These are phyloP conservation scores for Cryptococcus floricola DNA, from an alignment of 1,284 basidiomycete genomes.

Conservation along the genomic window DNA sequence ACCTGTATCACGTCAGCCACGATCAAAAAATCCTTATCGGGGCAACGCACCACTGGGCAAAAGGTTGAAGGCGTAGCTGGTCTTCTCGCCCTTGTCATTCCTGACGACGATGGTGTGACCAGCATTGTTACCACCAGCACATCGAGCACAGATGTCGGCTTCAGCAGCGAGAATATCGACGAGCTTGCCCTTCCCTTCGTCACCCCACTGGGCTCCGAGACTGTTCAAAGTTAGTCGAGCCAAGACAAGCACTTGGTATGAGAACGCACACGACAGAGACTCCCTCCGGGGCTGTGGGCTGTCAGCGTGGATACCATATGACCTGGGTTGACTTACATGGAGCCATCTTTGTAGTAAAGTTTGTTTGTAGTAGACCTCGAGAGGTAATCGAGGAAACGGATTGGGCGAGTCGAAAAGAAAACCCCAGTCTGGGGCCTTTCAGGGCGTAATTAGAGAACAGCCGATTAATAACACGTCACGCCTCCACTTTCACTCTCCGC, in stretches of 20 bases:
- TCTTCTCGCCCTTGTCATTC: conserved; percentile 61
- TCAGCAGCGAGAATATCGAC: conserved; percentile 87
- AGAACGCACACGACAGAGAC: conserved; percentile 40
- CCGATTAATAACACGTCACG: neutral
- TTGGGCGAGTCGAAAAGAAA: neutral
- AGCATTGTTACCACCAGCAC: conserved; percentile 97
- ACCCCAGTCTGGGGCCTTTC: neutral
- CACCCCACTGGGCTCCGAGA: conserved; percentile 89
- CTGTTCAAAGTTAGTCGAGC: conserved; percentile 20
- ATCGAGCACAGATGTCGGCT: conserved; percentile 89
- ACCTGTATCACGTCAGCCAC: conserved; percentile 53
- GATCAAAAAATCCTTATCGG: neutral
- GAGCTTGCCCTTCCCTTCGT: conserved; percentile 94
- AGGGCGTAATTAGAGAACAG: too few species aligned
- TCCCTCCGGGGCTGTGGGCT: conserved; percentile 31
- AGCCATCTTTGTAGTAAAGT: conserved; percentile 13
- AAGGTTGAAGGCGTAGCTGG: conserved; percentile 92
- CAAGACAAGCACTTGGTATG: neutral
- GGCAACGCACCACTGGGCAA: conserved; percentile 75
- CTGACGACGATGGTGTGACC: conserved; percentile 96
- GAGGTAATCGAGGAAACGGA: neutral
- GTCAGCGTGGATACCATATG: neutral
- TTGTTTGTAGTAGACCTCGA: neutral
- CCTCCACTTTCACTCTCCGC: too few species aligned
- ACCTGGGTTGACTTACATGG: conserved; percentile 8